A percentile compares a stretch with the other conserved stretches of the same genome.
phyloP scores from a whole-genome alignment of 331 rosid genomes.

The Quercus phellos region DNA sequence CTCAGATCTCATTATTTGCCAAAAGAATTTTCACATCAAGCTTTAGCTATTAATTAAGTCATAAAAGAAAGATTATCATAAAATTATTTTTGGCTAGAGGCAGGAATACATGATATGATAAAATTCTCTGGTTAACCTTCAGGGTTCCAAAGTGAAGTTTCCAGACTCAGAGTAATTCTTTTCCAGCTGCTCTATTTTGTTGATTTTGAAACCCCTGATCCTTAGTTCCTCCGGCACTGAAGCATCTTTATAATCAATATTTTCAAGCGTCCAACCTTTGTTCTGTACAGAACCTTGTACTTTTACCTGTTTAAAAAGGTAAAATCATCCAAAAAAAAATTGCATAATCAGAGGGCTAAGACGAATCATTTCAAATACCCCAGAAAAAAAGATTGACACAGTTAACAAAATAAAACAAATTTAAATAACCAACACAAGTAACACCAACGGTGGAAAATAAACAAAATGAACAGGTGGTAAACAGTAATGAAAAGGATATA shows the following conservation, averaged over 20 bases:
- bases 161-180: slow-evolving; percentile 45
- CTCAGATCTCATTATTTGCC: not conserved
- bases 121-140: slow-evolving; percentile 23
- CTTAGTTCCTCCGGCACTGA: slow-evolving; percentile 67
- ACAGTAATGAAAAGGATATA: not conserved
- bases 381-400: not conserved
- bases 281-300: slow-evolving; percentile 70
- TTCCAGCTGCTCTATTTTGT: slow-evolving; percentile 69
- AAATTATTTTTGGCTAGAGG: not conserved
- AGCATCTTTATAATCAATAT: slow-evolving; percentile 55
- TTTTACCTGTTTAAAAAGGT: slow-evolving; percentile 41
- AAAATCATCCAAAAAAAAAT: not conserved
- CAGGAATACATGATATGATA: not conserved
- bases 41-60: not conserved
- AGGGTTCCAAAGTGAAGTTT: slow-evolving; percentile 41
- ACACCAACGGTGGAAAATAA: not conserved
- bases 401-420: not conserved
- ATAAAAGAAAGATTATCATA: slow-evolving; percentile 13
- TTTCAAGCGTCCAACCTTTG: slow-evolving; percentile 74
- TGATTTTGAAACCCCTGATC: slow-evolving; percentile 76
- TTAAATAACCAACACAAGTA: not conserved
- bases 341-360: not conserved
- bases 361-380: not conserved
- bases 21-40: not conserved
- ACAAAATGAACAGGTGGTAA: not conserved